Evolutionary conservation across 1,139 yeast species (phyloP).

Genomic region (Meyerozyma guilliermondii): DNA sequence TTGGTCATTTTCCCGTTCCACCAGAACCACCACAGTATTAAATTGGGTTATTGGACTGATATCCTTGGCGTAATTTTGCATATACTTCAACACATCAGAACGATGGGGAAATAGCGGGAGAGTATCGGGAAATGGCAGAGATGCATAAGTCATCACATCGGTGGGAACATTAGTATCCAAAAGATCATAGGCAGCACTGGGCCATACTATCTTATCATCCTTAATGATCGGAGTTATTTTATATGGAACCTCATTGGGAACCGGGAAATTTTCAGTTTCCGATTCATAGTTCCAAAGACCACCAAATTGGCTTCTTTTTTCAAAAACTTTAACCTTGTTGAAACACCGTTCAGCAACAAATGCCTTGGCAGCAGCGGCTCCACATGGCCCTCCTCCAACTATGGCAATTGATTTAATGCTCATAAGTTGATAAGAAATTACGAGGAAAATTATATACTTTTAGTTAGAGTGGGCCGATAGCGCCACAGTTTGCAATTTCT

Average conservation of each 20-base stretch:
- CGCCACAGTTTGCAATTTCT: too few relatives aligned
- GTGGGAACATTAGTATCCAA: slow-evolving; percentile 62
- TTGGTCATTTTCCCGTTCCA: background rate
- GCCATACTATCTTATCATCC: slow-evolving; percentile 25
- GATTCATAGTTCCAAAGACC: slow-evolving; percentile 2
- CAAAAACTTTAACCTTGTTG: background rate
- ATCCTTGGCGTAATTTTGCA: slow-evolving; percentile 38
- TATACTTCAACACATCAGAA: slow-evolving; percentile 41
- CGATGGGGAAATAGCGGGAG: slow-evolving; percentile 48
- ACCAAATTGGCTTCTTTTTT: slow-evolving; percentile 1
- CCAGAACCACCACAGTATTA: slow-evolving; percentile 27
- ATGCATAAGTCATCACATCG: slow-evolving; percentile 51
- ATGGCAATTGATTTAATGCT: slow-evolving; percentile 1
- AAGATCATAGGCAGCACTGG: slow-evolving; percentile 42
- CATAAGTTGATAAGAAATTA: background rate
- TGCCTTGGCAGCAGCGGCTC: slow-evolving; percentile 2
- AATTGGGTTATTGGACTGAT: slow-evolving; percentile 32
- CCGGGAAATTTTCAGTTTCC: slow-evolving; percentile 5
- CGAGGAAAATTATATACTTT: too few relatives aligned
- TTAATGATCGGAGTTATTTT: slow-evolving; percentile 14
- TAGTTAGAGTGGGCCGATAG: too few relatives aligned
- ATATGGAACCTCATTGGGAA: slow-evolving; percentile 17
- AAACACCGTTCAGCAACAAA: background rate
- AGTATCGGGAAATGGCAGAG: slow-evolving; percentile 35
- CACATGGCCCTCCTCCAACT: slow-evolving; percentile 2